Evolutionary conservation across 2,329 filamentous ascomycete genomes (phyloP).

Genomic region (Emergomyces africanus): DNA sequence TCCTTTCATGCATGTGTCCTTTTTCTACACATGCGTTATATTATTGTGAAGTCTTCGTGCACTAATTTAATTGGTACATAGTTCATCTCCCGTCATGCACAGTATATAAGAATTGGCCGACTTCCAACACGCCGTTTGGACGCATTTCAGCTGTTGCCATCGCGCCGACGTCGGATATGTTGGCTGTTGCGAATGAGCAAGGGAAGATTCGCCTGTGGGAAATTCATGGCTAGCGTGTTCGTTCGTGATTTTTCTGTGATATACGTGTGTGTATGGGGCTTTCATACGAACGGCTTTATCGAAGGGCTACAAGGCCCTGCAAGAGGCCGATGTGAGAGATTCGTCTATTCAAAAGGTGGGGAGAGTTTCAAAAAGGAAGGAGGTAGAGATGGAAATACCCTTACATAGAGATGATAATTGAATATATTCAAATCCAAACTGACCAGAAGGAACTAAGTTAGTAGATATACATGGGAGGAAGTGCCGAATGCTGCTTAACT

Average conservation of each 20-base stretch:
- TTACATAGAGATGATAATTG: background rate
- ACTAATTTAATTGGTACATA: constrained; percentile 9
- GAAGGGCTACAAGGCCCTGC: background rate
- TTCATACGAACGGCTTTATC: background rate
- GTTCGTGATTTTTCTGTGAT: background rate
- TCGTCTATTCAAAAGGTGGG: background rate
- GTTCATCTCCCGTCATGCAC: constrained; percentile 87
- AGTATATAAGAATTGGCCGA: constrained; percentile 96
- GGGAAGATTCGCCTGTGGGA: constrained; percentile 90
- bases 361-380: background rate
- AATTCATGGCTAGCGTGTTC: constrained; percentile 47
- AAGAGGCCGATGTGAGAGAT: background rate
- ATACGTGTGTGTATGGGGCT: background rate
- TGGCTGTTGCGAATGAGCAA: constrained; percentile 79
- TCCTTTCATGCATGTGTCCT: background rate
- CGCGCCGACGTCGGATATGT: constrained; percentile 49
- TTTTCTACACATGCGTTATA: background rate
- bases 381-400: background rate
- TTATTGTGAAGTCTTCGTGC: background rate
- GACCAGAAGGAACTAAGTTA: too few relatives aligned
- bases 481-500: background rate
- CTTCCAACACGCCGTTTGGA: constrained; percentile 74
- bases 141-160: constrained; percentile 65
- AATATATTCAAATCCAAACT: background rate
- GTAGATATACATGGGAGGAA: background rate